Evolutionary conservation across 495 filamentous ascomycete genomes (phyloP).

Genomic region (Aspergillus biplanus): DNA sequence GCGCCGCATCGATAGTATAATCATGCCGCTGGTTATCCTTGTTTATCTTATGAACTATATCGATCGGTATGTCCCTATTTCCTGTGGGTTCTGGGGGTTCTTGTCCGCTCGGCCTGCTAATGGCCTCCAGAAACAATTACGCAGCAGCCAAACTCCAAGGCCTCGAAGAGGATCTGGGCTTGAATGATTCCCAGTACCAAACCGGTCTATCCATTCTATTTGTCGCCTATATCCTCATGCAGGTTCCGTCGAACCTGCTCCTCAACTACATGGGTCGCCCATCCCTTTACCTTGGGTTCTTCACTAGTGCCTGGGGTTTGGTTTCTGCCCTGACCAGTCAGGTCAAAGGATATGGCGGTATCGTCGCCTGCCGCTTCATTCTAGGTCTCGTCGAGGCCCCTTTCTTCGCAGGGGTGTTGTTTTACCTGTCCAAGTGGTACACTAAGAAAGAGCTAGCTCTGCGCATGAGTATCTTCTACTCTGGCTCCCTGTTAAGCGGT

Average conservation of each 20-base stretch:
- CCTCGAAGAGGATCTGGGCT: slow-evolving; percentile 46
- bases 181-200: slow-evolving; percentile 48
- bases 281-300: slow-evolving; percentile 52
- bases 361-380: slow-evolving; percentile 60
- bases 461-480: slow-evolving; percentile 68
- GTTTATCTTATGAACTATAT: slow-evolving; percentile 64
- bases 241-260: slow-evolving; percentile 64
- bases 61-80: slow-evolving; percentile 44
- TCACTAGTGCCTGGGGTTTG: slow-evolving; percentile 57
- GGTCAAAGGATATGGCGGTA: slow-evolving; percentile 53
- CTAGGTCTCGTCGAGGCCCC: slow-evolving; percentile 56
- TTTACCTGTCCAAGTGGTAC: slow-evolving; percentile 65
- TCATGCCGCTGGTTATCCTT: slow-evolving; percentile 60
- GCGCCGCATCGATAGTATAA: slow-evolving; percentile 52
- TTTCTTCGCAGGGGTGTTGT: slow-evolving; percentile 55
- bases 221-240: slow-evolving; percentile 57
- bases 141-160: slow-evolving; percentile 60
- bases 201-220: slow-evolving; percentile 56
- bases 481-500: slow-evolving; percentile 62
- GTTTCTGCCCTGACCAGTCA: slow-evolving; percentile 56
- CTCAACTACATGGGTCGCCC: slow-evolving; percentile 60
- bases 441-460: slow-evolving; percentile 59
- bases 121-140: slow-evolving; percentile 51
- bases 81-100: neutral
- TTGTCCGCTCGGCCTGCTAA: slow-evolving; percentile 17